A percentile compares a stretch with the other conserved stretches of the same genome.
phyloP scores from a whole-genome alignment of 2,329 filamentous ascomycete genomes.

The Hymenoscyphus repandus region DNA sequence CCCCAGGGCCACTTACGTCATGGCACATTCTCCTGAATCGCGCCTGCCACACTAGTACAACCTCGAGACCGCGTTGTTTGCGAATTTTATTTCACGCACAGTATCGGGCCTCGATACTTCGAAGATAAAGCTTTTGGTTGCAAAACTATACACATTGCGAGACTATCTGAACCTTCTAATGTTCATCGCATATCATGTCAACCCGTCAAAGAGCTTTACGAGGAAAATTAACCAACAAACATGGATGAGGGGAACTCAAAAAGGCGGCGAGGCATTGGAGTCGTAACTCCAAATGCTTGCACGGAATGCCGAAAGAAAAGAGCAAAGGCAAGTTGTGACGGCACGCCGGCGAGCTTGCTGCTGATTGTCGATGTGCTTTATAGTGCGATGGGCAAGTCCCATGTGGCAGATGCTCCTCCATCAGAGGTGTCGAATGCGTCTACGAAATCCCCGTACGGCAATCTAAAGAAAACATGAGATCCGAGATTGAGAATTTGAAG shows the following conservation, averaged over 20 bases:
- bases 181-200: neutral
- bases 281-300: slow-evolving; percentile 30
- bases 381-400: slow-evolving; percentile 55
- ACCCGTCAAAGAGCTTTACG: neutral
- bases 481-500: slow-evolving; percentile 53
- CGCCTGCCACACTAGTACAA: too few relatives aligned
- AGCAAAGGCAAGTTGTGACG: slow-evolving; percentile 22
- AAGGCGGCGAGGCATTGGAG: slow-evolving; percentile 25
- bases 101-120: too few relatives aligned
- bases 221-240: neutral
- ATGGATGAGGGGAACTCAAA: slow-evolving; percentile 20
- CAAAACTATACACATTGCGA: neutral
- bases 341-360: neutral
- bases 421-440: slow-evolving; percentile 50
- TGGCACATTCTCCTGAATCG: too few relatives aligned
- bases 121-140: too few relatives aligned
- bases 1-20: too few relatives aligned
- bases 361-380: slow-evolving; percentile 16
- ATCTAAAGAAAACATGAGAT: slow-evolving; percentile 56
- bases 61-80: too few relatives aligned
- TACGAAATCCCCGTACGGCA: slow-evolving; percentile 60
- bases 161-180: neutral
- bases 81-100: too few relatives aligned
- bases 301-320: slow-evolving; percentile 31
- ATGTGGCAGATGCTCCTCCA: slow-evolving; percentile 45